phyloP scores from a whole-genome alignment of 306 rosid genomes.

The Vigna unguiculata region DNA sequence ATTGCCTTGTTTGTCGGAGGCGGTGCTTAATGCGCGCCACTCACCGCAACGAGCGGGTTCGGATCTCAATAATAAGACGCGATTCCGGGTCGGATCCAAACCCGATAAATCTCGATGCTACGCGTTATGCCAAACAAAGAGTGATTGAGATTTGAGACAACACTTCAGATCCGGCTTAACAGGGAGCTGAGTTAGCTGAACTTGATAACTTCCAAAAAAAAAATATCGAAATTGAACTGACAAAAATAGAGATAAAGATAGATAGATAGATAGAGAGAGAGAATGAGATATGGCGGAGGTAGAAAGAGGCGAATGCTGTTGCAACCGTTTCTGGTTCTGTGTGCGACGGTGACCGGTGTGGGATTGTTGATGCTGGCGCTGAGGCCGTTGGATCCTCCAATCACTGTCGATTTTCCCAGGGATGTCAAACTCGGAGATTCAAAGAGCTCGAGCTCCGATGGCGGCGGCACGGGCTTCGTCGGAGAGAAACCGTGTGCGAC shows the following conservation, averaged over 20 bases:
- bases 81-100: slow-evolving; percentile 18
- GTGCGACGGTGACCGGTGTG: slow-evolving; percentile 54
- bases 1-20: slow-evolving; percentile 37
- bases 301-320: slow-evolving; percentile 61
- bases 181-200: slow-evolving; percentile 29
- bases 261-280: not conserved
- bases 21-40: slow-evolving; percentile 49
- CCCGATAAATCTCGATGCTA: slow-evolving; percentile 3
- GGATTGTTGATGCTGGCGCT: slow-evolving; percentile 64
- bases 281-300: slow-evolving; percentile 66
- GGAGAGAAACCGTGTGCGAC: slow-evolving; percentile 65
- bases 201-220: not conserved
- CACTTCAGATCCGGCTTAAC: slow-evolving; percentile 47
- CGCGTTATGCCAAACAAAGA: slow-evolving; percentile 11
- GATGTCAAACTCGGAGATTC: slow-evolving; percentile 38
- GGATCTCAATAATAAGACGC: not conserved
- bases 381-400: slow-evolving; percentile 67
- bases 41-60: slow-evolving; percentile 16
- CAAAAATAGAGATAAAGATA: not conserved
- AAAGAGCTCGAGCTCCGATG: slow-evolving; percentile 39
- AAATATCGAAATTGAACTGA: not conserved
- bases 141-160: not conserved
- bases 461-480: slow-evolving; percentile 13
- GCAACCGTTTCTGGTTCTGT: slow-evolving; percentile 55
- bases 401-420: slow-evolving; percentile 45